Conservation (phyloP, 768 basidiomycete genomes). For the Mycena latifolia region DNA sequence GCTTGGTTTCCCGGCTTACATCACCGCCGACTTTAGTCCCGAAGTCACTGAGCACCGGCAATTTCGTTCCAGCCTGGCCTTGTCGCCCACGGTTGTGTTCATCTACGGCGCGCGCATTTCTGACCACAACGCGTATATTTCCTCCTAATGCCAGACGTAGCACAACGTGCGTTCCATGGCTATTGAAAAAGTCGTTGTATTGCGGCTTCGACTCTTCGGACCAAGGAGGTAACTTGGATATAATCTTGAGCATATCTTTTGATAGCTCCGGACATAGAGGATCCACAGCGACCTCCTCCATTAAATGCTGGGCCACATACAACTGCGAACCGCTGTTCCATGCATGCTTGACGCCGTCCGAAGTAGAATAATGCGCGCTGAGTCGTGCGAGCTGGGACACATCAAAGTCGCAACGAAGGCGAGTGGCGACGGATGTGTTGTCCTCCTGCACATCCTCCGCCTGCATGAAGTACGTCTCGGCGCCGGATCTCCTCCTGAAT, state of each 20-base stretch:
- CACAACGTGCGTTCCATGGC: conserved; percentile 19
- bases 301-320: conserved; percentile 14
- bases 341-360: conserved; percentile 8
- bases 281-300: neutral
- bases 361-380: conserved; percentile 19
- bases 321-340: conserved; percentile 11
- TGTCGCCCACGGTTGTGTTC: conserved; percentile 1
- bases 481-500: conserved; percentile 9
- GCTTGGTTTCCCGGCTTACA: neutral
- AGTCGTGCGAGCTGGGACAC: conserved; percentile 17
- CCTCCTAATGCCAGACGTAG: conserved; percentile 20
- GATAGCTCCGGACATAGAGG: conserved; percentile 6
- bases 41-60: conserved; percentile 1
- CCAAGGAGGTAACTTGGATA: conserved; percentile 15
- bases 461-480: conserved; percentile 12
- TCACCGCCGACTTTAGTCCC: neutral
- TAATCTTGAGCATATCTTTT: conserved; percentile 13
- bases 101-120: neutral
- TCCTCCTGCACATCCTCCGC: conserved; percentile 5
- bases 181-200: conserved; percentile 20
- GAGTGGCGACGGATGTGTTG: conserved; percentile 1
- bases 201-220: conserved; percentile 13
- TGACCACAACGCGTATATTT: conserved; percentile 14
- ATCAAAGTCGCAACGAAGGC: conserved; percentile 13
- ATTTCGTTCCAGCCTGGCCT: neutral